Percentiles rank a stretch among this genome's conserved stretches.
These are phyloP conservation scores for Lasiosphaeriaceae sp. DNA, from an alignment of 495 filamentous ascomycete species.

Conservation along the genomic window DNA sequence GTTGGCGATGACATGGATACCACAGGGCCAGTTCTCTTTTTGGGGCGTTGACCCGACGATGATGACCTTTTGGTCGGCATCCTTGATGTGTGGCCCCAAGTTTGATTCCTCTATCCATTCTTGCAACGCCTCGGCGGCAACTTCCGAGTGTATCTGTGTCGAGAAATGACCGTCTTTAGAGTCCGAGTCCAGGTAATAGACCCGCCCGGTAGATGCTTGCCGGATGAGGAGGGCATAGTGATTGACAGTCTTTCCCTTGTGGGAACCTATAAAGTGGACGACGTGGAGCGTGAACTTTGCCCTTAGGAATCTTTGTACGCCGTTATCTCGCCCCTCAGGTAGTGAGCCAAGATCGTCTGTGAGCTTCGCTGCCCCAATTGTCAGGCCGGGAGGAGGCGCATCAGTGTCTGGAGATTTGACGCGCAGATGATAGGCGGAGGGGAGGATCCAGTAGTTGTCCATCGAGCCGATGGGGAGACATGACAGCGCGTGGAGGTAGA, in stretches of 20 bases:
- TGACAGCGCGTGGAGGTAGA: too few relatives aligned
- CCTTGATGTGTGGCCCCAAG: not conserved
- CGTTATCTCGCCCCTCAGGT: not conserved
- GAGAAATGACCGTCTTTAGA: not conserved
- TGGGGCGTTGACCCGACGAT: not conserved
- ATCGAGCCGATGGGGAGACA: too few relatives aligned
- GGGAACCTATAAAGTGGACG: not conserved
- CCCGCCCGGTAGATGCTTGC: not conserved
- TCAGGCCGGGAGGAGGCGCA: too few relatives aligned
- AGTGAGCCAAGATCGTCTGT: not conserved
- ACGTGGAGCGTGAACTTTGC: not conserved
- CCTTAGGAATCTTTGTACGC: not conserved
- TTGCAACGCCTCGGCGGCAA: not conserved
- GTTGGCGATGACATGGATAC: not conserved
- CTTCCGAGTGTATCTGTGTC: not conserved
- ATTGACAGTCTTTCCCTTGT: not conserved
- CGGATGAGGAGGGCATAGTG: not conserved
- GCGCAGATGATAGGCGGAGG: too few relatives aligned
- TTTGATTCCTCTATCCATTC: not conserved
- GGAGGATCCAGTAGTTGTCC: too few relatives aligned
- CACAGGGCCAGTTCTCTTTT: not conserved
- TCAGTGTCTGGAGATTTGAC: too few relatives aligned
- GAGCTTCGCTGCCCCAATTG: too few relatives aligned
- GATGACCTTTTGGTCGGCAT: not conserved
- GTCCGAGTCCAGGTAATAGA: not conserved